Base-by-base conservation (phyloP, 208 protist genomes). In the Trypanosoma mega region DNA sequence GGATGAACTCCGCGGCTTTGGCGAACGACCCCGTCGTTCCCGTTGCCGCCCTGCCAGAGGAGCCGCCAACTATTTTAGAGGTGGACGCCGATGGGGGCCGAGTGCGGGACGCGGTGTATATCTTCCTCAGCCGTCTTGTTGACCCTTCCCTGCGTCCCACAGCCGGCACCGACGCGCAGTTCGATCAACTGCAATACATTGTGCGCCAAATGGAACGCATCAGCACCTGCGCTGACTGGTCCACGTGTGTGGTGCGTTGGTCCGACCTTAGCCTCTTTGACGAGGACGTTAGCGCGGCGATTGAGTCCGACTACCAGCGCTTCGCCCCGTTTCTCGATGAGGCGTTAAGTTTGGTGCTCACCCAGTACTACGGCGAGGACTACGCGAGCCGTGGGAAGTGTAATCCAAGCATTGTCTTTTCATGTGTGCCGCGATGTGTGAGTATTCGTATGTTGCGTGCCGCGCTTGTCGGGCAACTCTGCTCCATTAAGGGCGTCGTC, bases 401-500 rank as follows among this genome's bases (percentile, higher is more conserved):
- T 65, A 55, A 71, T 47, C 85, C 85, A 0, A 75, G 55, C 45
- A 63, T 97, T 16, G 85, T 92, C 26, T 97, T 97, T 71, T 92
- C 85, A 0, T 72, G 64, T 26, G 85, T 97, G 7, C 86, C 88
- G 3, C 75, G 80, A 20, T 89, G 75, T 58, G 57, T 81, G 39
- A 98, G 88, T 53, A 90, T 99, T 27, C 93, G 98, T 20, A 82
- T 98, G 16, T 64, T 99, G 36, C 82, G 87, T 23, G 91, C 96
- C 1, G 78, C 83, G 20, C 53, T 93, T 20, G 92, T 99, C 14
- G 98, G 98, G 1, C 76, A 93, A 74, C 86, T 99, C 11, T 85
- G 90, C 53, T 86, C 85, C 11, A 92, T 99, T 21, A 86, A 72
- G 14, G 99, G 98, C 23, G 99, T 98, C 6, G 98, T 99, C 2